Evolutionary conservation across 805 yeast genomes (phyloP).

Genomic region (Nakazawaea ernobii): DNA sequence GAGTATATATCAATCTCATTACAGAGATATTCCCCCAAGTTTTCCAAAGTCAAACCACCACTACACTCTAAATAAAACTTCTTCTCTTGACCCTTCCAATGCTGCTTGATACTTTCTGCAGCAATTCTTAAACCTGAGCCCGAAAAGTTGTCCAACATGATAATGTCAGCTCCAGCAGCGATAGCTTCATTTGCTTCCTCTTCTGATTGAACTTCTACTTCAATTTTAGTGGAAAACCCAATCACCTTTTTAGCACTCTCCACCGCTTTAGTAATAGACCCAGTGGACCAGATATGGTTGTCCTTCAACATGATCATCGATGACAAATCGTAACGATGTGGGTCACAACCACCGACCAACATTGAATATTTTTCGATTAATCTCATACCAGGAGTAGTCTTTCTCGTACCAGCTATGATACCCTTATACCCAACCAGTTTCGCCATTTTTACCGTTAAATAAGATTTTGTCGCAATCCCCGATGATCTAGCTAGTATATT

Average conservation of each 20-base stretch:
- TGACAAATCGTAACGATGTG: conserved; percentile 86
- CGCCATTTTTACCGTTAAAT: conserved; percentile 53
- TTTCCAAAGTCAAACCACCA: conserved; percentile 78
- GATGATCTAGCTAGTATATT: conserved; percentile 78
- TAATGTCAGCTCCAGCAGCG: conserved; percentile 90
- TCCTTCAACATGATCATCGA: conserved; percentile 96
- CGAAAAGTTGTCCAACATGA: conserved; percentile 87
- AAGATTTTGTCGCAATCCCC: conserved; percentile 80
- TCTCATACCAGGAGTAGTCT: conserved; percentile 95
- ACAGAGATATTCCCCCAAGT: conserved; percentile 60
- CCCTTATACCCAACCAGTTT: conserved; percentile 68
- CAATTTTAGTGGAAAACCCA: conserved; percentile 87
- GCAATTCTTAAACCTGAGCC: conserved; percentile 60
- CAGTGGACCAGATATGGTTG: conserved; percentile 89
- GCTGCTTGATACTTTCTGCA: conserved; percentile 54
- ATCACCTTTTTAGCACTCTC: conserved; percentile 68
- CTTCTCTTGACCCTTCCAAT: conserved; percentile 42
- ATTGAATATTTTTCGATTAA: conserved; percentile 86
- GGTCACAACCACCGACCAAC: conserved; percentile 92
- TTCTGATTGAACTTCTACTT: conserved; percentile 85
- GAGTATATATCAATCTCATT: conserved; percentile 85
- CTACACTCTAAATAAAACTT: conserved; percentile 78
- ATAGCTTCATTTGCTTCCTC: conserved; percentile 90
- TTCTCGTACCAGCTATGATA: conserved; percentile 90
- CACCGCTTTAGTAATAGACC: conserved; percentile 85